Evolutionary conservation across 75 land plant species (phyloP), one percentile per base, ranked within the genome.

Genomic region (Selaginella moellendorffii): DNA sequence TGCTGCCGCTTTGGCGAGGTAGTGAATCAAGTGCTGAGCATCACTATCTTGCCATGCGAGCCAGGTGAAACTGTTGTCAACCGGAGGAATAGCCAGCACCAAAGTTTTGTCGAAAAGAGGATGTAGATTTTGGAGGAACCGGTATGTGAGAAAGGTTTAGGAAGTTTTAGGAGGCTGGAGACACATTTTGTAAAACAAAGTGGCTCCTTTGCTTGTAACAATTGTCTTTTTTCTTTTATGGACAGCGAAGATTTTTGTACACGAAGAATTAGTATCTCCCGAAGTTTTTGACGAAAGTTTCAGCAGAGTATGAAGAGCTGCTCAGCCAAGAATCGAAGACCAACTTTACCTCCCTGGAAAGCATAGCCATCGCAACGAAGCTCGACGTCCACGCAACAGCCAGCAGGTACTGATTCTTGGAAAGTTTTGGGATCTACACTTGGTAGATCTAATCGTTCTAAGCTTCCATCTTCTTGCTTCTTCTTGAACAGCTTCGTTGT

Each of bases 321-420:
- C 23, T 69, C 29, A 8, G 71, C 71, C 14, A 61, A 10, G 20
- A 69, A 20, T 26, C 31, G 27, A 20, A 69, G 14, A 18, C 71
- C 71, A 27, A 30, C 51, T 1, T 36, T 36, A 14, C 52, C 22
- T 20, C 42, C 30, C 2, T 62, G 24, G 24, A 69, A 28, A 42
- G 51, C 63, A 31, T 60, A 69, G 12, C 30, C 65, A 59, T 69
- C 27, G 20, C 24, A 61, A 8, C 52, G 54, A 36, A 28, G 24
- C 0, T 21, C 51, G n/a, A 61, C 52, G 46, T 69, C 71, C n/a
- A 69, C 64, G 1, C 24, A 23, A 21, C 31, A 69, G 2, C 71
- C 71, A 29, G 28, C 31, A 2, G 64, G 53, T 9, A 69, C 20
- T 21, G 14, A 18, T 20, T 54, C 28, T 31, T 28, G 65, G 19